phyloP scores from a whole-genome alignment of 495 filamentous ascomycete species.

The Trichoderma parareesei region DNA sequence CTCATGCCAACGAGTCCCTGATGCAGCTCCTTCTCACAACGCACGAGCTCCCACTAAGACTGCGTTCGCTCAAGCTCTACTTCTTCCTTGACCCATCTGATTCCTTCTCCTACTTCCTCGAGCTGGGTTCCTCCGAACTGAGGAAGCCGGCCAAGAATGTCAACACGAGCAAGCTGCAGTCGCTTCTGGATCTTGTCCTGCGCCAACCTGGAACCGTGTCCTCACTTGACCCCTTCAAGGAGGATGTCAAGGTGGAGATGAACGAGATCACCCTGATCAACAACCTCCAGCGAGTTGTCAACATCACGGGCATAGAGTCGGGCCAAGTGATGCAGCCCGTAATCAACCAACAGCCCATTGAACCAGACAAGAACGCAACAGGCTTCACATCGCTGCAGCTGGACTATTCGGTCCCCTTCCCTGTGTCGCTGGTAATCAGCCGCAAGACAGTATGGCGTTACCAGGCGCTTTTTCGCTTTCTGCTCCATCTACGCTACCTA shows the following conservation, averaged over 20 bases:
- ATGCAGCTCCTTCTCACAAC: slow-evolving; percentile 86
- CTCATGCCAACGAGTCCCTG: slow-evolving; percentile 90
- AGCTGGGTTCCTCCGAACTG: slow-evolving; percentile 78
- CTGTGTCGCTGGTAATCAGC: slow-evolving; percentile 92
- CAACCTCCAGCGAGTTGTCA: slow-evolving; percentile 91
- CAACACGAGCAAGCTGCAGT: slow-evolving; percentile 88
- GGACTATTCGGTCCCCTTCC: slow-evolving; percentile 91
- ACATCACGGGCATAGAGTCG: slow-evolving; percentile 86
- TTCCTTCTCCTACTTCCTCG: slow-evolving; percentile 96
- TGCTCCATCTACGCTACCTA: slow-evolving; percentile 78
- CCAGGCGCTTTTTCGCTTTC: slow-evolving; percentile 90
- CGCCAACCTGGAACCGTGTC: slow-evolving; percentile 93
- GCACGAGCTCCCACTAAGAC: slow-evolving; percentile 75
- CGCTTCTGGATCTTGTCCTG: slow-evolving; percentile 84
- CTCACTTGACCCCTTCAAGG: slow-evolving; percentile 91
- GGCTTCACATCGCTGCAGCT: slow-evolving; percentile 89
- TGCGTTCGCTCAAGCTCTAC: slow-evolving; percentile 92
- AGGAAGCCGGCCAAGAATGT: slow-evolving; percentile 79
- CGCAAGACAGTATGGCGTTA: slow-evolving; percentile 93
- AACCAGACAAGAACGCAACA: slow-evolving; percentile 76
- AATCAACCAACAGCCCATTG: slow-evolving; percentile 39
- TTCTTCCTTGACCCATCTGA: slow-evolving; percentile 97
- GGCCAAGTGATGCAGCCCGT: slow-evolving; percentile 56
- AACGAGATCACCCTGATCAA: slow-evolving; percentile 88
- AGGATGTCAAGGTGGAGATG: slow-evolving; percentile 95